Base-by-base conservation (phyloP, 2,329 filamentous ascomycete genomes). In the Beauveria medogensis region DNA sequence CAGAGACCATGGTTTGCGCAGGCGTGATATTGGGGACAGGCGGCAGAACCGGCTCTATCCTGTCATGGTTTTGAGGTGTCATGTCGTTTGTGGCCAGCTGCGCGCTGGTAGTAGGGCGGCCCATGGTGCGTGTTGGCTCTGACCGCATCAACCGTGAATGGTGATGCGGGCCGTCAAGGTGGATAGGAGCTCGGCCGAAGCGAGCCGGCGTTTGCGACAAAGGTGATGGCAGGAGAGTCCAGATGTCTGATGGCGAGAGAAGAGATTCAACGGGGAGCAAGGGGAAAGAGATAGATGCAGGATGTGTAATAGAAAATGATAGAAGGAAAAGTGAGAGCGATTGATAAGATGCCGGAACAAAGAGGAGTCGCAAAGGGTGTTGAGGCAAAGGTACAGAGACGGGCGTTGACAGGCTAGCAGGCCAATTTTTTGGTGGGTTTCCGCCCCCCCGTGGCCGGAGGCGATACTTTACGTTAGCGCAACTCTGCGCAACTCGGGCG, bases 1-100 rank as follows among this genome's bases (percentile, higher is more conserved):
- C 94, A 61, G 93, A 96, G 59, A 96, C 74, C 94, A 99, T 99
- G 78, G 93, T 94, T 77, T 97, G 93, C 14, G 82, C 75, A 24
- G 92, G 83, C 5, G 92, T 92, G 65, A 95, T 91, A 64, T 93
- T 86, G 28, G 80, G 74, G 43, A 79, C 75, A 7, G 59, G 53
- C 40, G 57, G 61, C 66, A 26, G 53, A 53, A 44, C 58, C 52
- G 68, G 65, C 30, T 66, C 65, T 62, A 71, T 63, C 65, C 67
- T 65, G 54, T 70, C 69, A 65, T 71, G 65, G 61, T 68, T 67
- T 46, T 71, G 69, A 48, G 65, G 62, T 44, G 53, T 50, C 18
- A 63, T 61, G 52, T 62, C 64, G 59, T 28, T 26, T n/a, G 37
- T 20, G 12, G n/a, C 47, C 53, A 46, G 47, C 41, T 46, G 59